These are phyloP conservation scores for Arthrocladium fulminans DNA, from an alignment of 2,329 filamentous ascomycete genomes.

Conservation along the genomic window DNA sequence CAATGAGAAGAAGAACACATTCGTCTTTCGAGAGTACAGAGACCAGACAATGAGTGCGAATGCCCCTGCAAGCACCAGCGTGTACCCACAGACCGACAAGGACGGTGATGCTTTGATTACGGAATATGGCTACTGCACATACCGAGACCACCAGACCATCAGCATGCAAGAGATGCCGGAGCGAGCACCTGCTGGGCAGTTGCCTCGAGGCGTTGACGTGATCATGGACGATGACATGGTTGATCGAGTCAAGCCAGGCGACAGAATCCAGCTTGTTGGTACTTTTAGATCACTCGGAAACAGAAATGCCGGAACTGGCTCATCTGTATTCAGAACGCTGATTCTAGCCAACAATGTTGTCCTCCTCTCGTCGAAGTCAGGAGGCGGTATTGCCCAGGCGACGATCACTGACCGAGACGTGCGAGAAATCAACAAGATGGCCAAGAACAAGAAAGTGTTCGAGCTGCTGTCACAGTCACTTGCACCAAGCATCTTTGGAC, in stretches of 20 bases:
- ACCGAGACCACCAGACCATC: slow-evolving; percentile 93
- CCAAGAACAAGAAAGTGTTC: slow-evolving; percentile 90
- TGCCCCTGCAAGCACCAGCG: slow-evolving; percentile 76
- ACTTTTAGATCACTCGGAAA: slow-evolving; percentile 92
- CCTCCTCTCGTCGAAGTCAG: slow-evolving; percentile 88
- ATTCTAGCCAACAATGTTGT: slow-evolving; percentile 93
- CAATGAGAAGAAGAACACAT: slow-evolving; percentile 76
- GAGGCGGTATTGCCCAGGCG: slow-evolving; percentile 83
- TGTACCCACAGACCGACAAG: slow-evolving; percentile 90
- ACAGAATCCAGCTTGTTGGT: slow-evolving; percentile 93
- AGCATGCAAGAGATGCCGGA: slow-evolving; percentile 99
- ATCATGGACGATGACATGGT: slow-evolving; percentile 95
- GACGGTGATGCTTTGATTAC: slow-evolving; percentile 86
- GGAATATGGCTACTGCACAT: slow-evolving; percentile 92
- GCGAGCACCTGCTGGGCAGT: slow-evolving; percentile 84
- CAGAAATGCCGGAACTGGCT: slow-evolving; percentile 80
- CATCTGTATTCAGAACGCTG: slow-evolving; percentile 87
- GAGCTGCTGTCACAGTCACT: slow-evolving; percentile 88
- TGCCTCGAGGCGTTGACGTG: slow-evolving; percentile 90
- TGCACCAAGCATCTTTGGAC: slow-evolving; percentile 91
- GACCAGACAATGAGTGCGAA: slow-evolving; percentile 95
- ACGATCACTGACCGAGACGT: slow-evolving; percentile 95
- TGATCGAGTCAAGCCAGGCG: slow-evolving; percentile 87
- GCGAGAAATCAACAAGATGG: slow-evolving; percentile 94
- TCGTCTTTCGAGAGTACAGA: slow-evolving; percentile 80